These are phyloP conservation scores for Sindora glabra DNA, from an alignment of 306 rosid species.

Conservation along the genomic window DNA sequence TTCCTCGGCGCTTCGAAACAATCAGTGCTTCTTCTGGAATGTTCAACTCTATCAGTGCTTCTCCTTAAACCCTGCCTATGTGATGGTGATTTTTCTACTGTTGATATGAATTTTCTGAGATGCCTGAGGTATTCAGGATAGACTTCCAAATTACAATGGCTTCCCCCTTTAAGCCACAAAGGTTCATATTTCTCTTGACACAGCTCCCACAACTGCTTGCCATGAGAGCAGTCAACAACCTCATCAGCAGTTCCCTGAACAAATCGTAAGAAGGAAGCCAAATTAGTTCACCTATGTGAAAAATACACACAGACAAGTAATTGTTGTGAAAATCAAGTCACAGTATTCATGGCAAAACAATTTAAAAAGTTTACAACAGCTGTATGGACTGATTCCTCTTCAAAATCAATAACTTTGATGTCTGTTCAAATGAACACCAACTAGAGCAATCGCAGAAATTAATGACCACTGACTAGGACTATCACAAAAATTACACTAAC, in stretches of 20 bases:
- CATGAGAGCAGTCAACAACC: slow-evolving; percentile 72
- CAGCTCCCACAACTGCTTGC: slow-evolving; percentile 63
- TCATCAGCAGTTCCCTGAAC: slow-evolving; percentile 66
- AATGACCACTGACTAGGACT: too few species aligned
- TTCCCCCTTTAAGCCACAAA: slow-evolving; percentile 67
- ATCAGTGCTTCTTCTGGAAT: slow-evolving; percentile 52
- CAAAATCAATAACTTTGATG: background rate
- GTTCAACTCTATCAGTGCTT: slow-evolving; percentile 53
- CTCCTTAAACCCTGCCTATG: slow-evolving; percentile 54
- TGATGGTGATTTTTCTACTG: slow-evolving; percentile 51
- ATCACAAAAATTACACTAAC: too few species aligned
- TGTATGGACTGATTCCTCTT: background rate
- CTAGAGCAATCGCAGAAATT: too few species aligned
- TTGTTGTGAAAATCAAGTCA: background rate
- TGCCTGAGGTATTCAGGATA: slow-evolving; percentile 55
- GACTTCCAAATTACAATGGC: slow-evolving; percentile 61
- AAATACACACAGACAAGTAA: background rate
- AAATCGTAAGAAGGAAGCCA: background rate
- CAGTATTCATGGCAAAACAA: background rate
- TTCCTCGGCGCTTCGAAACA: slow-evolving; percentile 56
- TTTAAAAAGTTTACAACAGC: background rate
- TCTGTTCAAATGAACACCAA: background rate
- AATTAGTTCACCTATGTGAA: slow-evolving; percentile 2
- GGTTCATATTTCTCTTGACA: slow-evolving; percentile 77
- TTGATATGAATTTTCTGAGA: slow-evolving; percentile 57